A percentile compares a stretch with the other conserved stretches of the same genome.
Conservation (phyloP, 768 basidiomycete genomes). For the Kwoniella mangroviensis region DNA sequence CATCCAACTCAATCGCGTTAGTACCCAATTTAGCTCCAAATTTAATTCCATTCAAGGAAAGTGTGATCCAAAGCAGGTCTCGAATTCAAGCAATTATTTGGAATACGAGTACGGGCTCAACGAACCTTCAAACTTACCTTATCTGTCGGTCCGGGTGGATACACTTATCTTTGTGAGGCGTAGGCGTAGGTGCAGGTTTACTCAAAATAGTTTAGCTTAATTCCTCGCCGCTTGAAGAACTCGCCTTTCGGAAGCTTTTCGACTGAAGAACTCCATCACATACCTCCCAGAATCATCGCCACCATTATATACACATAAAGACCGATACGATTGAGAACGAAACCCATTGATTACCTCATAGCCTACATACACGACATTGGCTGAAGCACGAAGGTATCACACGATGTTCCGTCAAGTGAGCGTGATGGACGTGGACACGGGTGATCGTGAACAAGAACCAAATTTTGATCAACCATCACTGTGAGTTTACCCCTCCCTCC, state of each 20-base stretch:
- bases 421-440: not conserved
- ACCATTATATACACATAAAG: not conserved
- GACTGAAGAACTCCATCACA: not conserved
- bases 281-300: not conserved
- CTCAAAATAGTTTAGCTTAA: too few species aligned
- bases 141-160: not conserved
- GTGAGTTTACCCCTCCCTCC: not conserved
- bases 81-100: not conserved
- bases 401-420: conserved; percentile 6
- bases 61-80: not conserved
- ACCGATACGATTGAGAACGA: not conserved
- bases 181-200: too few species aligned
- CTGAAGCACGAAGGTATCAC: not conserved
- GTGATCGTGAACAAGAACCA: not conserved
- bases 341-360: not conserved
- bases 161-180: not conserved
- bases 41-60: not conserved
- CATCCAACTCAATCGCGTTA: not conserved
- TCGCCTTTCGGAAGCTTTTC: not conserved
- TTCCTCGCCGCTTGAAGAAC: not conserved
- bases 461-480: not conserved
- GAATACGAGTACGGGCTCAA: not conserved
- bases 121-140: not conserved
- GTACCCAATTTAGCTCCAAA: not conserved
- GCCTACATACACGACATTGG: not conserved